Conservation (phyloP, 331 rosid genomes). For the Pyrus hybrid region DNA sequence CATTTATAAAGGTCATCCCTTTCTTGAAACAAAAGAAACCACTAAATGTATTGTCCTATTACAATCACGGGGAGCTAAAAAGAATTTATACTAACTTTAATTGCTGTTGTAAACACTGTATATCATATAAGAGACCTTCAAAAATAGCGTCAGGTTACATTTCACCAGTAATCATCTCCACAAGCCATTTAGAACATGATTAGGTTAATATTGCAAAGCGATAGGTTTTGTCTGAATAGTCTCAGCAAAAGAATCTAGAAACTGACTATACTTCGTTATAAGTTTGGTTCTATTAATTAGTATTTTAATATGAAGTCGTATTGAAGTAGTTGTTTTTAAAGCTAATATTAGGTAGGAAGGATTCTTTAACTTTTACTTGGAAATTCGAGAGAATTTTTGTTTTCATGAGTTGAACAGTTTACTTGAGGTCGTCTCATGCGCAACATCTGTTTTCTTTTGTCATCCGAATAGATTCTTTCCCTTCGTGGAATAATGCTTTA, state of each 20-base stretch:
- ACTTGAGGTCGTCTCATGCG: constrained; percentile 16
- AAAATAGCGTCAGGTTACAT: too few relatives aligned
- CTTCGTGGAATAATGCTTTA: background rate
- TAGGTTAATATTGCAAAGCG: background rate
- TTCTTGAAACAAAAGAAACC: too few relatives aligned
- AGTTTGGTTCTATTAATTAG: background rate
- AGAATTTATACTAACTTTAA: too few relatives aligned
- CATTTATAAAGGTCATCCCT: too few relatives aligned
- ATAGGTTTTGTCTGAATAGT: background rate
- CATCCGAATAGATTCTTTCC: constrained; percentile 18
- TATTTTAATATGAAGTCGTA: constrained; percentile 20
- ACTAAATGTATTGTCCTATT: too few relatives aligned
- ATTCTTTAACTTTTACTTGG: constrained; percentile 40
- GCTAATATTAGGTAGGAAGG: constrained; percentile 35
- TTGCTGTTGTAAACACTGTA: too few relatives aligned
- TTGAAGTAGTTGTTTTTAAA: constrained; percentile 8
- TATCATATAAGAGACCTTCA: too few relatives aligned
- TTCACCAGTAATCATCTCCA: too few relatives aligned
- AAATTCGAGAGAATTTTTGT: constrained; percentile 47
- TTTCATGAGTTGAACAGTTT: constrained; percentile 25
- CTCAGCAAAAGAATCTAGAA: constrained; percentile 10
- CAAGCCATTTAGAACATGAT: background rate
- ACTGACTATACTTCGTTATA: background rate
- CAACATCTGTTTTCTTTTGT: constrained; percentile 18
- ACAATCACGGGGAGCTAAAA: too few relatives aligned